phyloP scores from a whole-genome alignment of 768 basidiomycete species.

The Phaffia australis region DNA sequence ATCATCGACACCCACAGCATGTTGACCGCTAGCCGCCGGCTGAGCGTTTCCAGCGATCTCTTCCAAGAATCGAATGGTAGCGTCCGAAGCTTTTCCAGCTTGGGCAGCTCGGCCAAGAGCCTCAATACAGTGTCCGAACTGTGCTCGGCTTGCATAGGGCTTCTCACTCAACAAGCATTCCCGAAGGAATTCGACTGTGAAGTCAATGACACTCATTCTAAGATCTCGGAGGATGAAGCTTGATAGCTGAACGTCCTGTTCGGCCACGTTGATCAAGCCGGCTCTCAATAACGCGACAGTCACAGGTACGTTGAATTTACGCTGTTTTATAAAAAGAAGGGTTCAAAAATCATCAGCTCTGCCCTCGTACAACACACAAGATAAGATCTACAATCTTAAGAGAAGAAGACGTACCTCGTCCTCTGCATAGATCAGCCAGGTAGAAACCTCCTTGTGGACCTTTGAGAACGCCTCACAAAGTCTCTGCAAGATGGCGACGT shows the following conservation, averaged over 20 bases:
- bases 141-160: slow-evolving; percentile 61
- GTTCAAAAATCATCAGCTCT: neutral
- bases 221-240: slow-evolving; percentile 71
- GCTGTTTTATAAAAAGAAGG: slow-evolving; percentile 43
- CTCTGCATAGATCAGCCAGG: slow-evolving; percentile 91
- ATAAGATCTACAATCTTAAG: neutral
- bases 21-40: slow-evolving; percentile 10
- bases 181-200: slow-evolving; percentile 69
- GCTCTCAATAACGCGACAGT: slow-evolving; percentile 78
- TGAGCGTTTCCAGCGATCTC: slow-evolving; percentile 20
- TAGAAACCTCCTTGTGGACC: slow-evolving; percentile 90
- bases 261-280: slow-evolving; percentile 60
- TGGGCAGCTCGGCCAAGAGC: slow-evolving; percentile 63
- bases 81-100: slow-evolving; percentile 59
- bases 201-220: slow-evolving; percentile 64
- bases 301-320: slow-evolving; percentile 91
- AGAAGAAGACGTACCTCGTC: slow-evolving; percentile 60
- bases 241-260: slow-evolving; percentile 83
- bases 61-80: slow-evolving; percentile 19
- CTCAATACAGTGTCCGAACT: slow-evolving; percentile 70
- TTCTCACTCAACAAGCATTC: slow-evolving; percentile 75
- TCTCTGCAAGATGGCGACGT: slow-evolving; percentile 76
- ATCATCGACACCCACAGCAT: slow-evolving; percentile 27
- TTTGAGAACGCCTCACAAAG: slow-evolving; percentile 81
- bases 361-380: neutral